phyloP scores from a whole-genome alignment of 2,329 filamentous ascomycete genomes.

The Paecilomyces dactylethromorphus region DNA sequence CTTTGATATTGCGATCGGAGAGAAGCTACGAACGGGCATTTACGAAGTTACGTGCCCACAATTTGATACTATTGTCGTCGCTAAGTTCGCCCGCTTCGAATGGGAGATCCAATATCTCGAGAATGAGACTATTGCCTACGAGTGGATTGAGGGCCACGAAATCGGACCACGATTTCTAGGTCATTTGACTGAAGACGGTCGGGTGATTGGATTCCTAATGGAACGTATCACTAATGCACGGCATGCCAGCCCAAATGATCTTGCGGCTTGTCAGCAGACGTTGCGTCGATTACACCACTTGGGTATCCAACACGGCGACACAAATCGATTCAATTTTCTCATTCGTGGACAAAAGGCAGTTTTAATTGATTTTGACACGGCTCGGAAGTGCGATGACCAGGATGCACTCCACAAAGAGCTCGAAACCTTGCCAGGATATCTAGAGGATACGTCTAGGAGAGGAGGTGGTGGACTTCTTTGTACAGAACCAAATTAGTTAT shows the following conservation, averaged over 20 bases:
- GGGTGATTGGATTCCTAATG: conserved; percentile 36
- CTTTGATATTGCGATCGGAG: conserved; percentile 10
- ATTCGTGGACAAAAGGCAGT: conserved; percentile 11
- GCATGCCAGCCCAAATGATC: conserved; percentile 15
- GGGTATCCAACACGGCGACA: conserved; percentile 20
- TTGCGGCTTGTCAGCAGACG: conserved; percentile 12
- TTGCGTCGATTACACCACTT: conserved; percentile 18
- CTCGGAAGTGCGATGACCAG: conserved; percentile 16
- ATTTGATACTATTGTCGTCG: conserved; percentile 16
- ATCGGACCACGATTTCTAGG: conserved; percentile 35
- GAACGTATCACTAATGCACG: conserved; percentile 19
- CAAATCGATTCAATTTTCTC: conserved; percentile 23
- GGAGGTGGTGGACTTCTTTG: not conserved
- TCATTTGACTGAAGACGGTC: conserved; percentile 30
- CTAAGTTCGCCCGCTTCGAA: conserved; percentile 33
- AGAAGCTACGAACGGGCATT: conserved; percentile 16
- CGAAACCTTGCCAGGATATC: conserved; percentile 6
- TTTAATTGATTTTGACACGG: conserved; percentile 23
- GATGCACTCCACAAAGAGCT: conserved; percentile 11
- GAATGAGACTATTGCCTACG: conserved; percentile 31
- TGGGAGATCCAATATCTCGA: conserved; percentile 33
- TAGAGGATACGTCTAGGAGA: conserved; percentile 9
- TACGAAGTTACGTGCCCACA: conserved; percentile 15
- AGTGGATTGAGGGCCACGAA: conserved; percentile 25
- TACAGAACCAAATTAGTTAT: not conserved